Evolutionary conservation across 768 basidiomycete genomes (phyloP), one percentile per base, ranked within the genome.

Genomic region (Termitomyces sp.): DNA sequence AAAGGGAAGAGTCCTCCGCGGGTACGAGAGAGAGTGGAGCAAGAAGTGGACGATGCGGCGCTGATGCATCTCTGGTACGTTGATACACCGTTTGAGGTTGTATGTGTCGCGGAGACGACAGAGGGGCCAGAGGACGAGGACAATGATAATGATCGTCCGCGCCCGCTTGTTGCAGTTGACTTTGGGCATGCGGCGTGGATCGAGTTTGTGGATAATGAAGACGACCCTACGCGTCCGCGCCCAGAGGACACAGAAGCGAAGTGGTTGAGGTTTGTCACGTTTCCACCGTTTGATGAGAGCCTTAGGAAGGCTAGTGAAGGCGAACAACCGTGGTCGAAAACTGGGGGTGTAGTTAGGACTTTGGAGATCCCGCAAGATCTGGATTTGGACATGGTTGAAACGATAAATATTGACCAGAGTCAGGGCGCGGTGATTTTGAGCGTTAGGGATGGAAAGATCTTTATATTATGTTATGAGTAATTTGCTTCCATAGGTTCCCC

Each of bases 161-260:
- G 87, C 2, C 87, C 87, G 22, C 75, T 89, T 14, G 82, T 89
- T n/a, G 87, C 87, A 0, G 86, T 93, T 7, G 84, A 94, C 65
- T 95, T 94, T 71, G 89, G 90, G 41, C 90, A 93, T 62, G 88
- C 92, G 17, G 86, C 90, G 35, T 88, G 90, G 81, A 82, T 94
- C 45, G 87, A 89, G 63, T 82, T 83, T 62, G 64, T 60, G 59
- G 73, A 69, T 60, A 70, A 55, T 48, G 68, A 68, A n/a, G 64
- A 68, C 14, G 66, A 66, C 21, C 51, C 57, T 19, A 45, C 40
- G 55, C 53, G 51, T 21, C 56, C 54, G 51, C 53, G 57, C 14
- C 40, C 55, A 41, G 55, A 54, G 26, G 70, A 72, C 8, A 48
- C 64, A 21, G 75, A 76, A 1, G 68, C 70, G 17, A 87, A 83